These are phyloP conservation scores for Arachis hypogaea DNA, from an alignment of 306 rosid genomes.

Conservation along the genomic window DNA sequence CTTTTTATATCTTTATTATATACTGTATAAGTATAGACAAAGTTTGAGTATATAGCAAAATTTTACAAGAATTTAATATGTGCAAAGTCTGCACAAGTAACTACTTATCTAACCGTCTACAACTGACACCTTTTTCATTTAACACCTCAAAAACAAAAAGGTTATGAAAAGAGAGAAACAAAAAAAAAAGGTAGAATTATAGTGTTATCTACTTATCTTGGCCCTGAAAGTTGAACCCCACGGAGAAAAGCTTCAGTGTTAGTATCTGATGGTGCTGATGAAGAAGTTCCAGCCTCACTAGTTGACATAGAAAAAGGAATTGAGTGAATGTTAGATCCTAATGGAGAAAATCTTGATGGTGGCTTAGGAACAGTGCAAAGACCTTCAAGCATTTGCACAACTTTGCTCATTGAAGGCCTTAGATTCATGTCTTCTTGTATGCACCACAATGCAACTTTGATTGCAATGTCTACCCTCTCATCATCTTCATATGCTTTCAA, in stretches of 20 bases:
- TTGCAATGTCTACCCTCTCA: constrained; percentile 30
- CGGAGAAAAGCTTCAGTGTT: constrained; percentile 10
- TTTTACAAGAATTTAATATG: constrained; percentile 11
- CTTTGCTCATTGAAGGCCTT: constrained; percentile 41
- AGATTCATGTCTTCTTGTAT: constrained; percentile 42
- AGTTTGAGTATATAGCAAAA: background rate
- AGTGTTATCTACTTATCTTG: constrained; percentile 30
- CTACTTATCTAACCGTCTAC: background rate
- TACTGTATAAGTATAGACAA: too few species aligned
- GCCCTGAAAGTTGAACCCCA: constrained; percentile 41
- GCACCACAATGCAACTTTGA: constrained; percentile 42
- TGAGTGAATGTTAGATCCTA: constrained; percentile 22
- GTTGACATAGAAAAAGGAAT: background rate
- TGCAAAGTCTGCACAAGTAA: background rate
- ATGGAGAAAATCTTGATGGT: constrained; percentile 24
- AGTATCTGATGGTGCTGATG: constrained; percentile 33
- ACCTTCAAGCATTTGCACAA: constrained; percentile 47
- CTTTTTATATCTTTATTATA: too few species aligned
- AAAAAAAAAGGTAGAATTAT: background rate
- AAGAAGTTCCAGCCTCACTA: constrained; percentile 27
- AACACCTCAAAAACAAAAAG: background rate
- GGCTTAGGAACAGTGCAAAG: constrained; percentile 38
- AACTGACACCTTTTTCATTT: background rate
- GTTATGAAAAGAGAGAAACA: background rate
- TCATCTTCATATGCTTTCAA: constrained; percentile 26